phyloP scores from a whole-genome alignment of 805 yeast genomes.

The Saccharomycopsis amapae region DNA sequence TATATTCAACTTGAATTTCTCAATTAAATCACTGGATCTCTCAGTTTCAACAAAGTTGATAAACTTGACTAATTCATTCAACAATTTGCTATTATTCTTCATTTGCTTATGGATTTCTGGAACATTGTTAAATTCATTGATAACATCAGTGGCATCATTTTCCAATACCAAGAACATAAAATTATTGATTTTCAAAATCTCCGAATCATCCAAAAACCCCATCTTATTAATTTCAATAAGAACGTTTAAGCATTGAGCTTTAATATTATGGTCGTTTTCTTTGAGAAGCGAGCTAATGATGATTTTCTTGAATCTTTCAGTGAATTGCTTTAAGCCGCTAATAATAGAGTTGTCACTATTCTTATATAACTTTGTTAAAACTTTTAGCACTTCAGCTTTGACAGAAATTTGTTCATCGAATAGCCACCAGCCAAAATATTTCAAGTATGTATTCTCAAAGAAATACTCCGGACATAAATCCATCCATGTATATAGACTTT shows the following conservation, averaged over 20 bases:
- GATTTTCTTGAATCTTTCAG: constrained; percentile 63
- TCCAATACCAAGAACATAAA: constrained; percentile 31
- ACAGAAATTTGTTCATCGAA: constrained; percentile 62
- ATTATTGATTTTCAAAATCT: constrained; percentile 38
- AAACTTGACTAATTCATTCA: constrained; percentile 49
- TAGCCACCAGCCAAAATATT: constrained; percentile 79
- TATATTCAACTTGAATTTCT: constrained; percentile 30
- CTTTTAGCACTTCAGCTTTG: constrained; percentile 55
- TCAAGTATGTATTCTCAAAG: constrained; percentile 58
- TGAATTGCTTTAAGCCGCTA: constrained; percentile 70
- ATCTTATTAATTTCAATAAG: constrained; percentile 47
- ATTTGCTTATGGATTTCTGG: constrained; percentile 11
- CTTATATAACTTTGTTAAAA: constrained; percentile 43
- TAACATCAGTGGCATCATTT: constrained; percentile 29
- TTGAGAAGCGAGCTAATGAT: constrained; percentile 53
- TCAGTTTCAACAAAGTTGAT: constrained; percentile 39
- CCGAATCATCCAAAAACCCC: constrained; percentile 60
- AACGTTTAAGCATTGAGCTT: constrained; percentile 43
- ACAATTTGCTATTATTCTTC: constrained; percentile 28
- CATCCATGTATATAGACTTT: constrained; percentile 64
- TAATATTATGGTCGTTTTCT: constrained; percentile 51
- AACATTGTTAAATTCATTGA: constrained; percentile 22
- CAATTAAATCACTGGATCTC: constrained; percentile 32
- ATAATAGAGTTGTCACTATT: constrained; percentile 33
- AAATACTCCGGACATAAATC: constrained; percentile 62